phyloP scores from a whole-genome alignment of 169 alveolate genomes.

The Eimeria acervulina region DNA sequence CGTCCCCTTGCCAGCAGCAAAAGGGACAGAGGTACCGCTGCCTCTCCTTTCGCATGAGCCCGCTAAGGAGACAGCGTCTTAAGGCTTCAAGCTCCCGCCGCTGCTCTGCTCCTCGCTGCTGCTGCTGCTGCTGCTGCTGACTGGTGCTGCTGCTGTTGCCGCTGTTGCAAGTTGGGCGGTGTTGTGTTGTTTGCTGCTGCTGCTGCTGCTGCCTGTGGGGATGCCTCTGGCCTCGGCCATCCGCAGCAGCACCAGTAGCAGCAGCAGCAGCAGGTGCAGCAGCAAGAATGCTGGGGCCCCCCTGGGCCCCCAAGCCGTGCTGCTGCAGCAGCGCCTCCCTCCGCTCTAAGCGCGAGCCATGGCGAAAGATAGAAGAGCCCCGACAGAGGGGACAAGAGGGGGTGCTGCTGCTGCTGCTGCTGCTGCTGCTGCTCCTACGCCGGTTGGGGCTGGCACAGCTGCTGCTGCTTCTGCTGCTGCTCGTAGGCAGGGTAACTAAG shows the following conservation, averaged over 20 bases:
- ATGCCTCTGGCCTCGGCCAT: not conserved
- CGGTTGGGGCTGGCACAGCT: not conserved
- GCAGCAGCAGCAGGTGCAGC: constrained; percentile 39
- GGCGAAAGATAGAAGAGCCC: constrained; percentile 37
- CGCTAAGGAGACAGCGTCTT: constrained; percentile 61
- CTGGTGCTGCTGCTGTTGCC: constrained; percentile 33
- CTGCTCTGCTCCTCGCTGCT: constrained; percentile 44
- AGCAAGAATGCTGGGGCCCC: not conserved
- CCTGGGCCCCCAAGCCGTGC: constrained; percentile 32
- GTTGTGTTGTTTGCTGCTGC: constrained; percentile 18
- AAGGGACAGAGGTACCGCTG: constrained; percentile 59
- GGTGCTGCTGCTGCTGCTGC: constrained; percentile 35
- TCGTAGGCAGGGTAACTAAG: not conserved
- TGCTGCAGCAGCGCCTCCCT: constrained; percentile 66
- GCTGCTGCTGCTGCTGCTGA: constrained; percentile 44
- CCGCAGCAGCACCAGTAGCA: not conserved
- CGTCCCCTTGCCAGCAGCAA: constrained; percentile 35
- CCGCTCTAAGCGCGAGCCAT: constrained; percentile 28
- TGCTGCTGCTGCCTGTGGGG: constrained; percentile 5
- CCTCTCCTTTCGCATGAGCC: constrained; percentile 13
- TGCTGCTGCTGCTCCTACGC: constrained; percentile 61
- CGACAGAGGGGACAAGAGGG: constrained; percentile 41
- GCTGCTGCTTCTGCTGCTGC: constrained; percentile 66
- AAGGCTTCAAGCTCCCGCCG: constrained; percentile 46
- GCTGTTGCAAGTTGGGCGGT: not conserved